phyloP scores from a whole-genome alignment of 2,329 filamentous ascomycete genomes.

The Xylogone sp. region DNA sequence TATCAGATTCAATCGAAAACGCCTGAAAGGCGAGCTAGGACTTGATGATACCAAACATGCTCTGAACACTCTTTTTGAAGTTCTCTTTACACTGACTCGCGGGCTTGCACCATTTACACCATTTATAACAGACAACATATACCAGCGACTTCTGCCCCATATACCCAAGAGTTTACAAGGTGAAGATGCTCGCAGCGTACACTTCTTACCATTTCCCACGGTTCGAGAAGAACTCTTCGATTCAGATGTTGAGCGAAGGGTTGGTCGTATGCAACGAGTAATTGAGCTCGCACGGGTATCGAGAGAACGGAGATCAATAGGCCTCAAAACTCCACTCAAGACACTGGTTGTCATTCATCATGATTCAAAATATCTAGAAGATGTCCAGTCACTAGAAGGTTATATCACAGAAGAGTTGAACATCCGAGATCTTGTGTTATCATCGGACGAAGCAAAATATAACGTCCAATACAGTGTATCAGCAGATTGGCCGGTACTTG shows the following conservation, averaged over 20 bases:
- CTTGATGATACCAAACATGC: slow-evolving; percentile 84
- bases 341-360: slow-evolving; percentile 85
- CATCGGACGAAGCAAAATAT: slow-evolving; percentile 84
- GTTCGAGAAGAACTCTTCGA: slow-evolving; percentile 88
- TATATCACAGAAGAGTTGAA: slow-evolving; percentile 94
- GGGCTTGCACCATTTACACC: slow-evolving; percentile 92
- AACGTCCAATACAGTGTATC: slow-evolving; percentile 87
- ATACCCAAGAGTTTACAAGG: slow-evolving; percentile 69
- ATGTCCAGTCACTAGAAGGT: slow-evolving; percentile 78
- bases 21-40: slow-evolving; percentile 86
- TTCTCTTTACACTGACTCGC: slow-evolving; percentile 82
- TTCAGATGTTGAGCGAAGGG: slow-evolving; percentile 77
- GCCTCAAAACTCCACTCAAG: slow-evolving; percentile 87
- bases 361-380: slow-evolving; percentile 77
- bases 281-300: slow-evolving; percentile 88
- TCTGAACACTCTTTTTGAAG: slow-evolving; percentile 90
- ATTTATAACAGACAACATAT: slow-evolving; percentile 94
- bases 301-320: slow-evolving; percentile 78
- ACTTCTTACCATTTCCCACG: slow-evolving; percentile 88
- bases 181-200: slow-evolving; percentile 78
- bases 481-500: slow-evolving; percentile 90
- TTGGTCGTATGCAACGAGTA: slow-evolving; percentile 89
- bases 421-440: slow-evolving; percentile 78
- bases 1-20: slow-evolving; percentile 88
- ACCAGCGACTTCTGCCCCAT: slow-evolving; percentile 74